A percentile compares a stretch with the other conserved stretches of the same genome.
Conservation (phyloP, 176 grass and related monocot genomes). For the Rhynchospora tenuis region DNA sequence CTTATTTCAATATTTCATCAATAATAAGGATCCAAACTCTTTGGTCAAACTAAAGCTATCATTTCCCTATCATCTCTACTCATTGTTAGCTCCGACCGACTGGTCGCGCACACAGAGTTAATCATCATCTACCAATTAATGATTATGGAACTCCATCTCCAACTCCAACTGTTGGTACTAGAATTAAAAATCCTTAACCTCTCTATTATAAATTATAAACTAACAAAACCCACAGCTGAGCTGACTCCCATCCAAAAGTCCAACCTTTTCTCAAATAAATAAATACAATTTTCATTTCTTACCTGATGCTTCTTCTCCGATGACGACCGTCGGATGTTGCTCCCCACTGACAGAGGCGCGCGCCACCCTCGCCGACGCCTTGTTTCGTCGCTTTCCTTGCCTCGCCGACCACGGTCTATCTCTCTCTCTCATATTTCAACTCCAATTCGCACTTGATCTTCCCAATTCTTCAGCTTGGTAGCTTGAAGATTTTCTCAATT, state of each 20-base stretch:
- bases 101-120: neutral
- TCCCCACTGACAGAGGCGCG: conserved; percentile 8
- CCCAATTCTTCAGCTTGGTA: neutral
- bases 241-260: neutral
- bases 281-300: neutral
- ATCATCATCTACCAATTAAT: no score
- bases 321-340: conserved; percentile 23
- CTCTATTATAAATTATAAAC: neutral
- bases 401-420: conserved; percentile 3
- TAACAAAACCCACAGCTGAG: neutral
- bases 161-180: neutral
- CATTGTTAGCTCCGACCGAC: neutral
- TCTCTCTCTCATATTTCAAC: neutral
- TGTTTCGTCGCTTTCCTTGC: conserved; percentile 25
- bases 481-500: neutral
- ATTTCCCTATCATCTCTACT: neutral
- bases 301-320: conserved; percentile 16
- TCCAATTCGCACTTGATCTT: neutral
- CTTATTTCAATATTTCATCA: no score
- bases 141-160: neutral
- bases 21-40: neutral
- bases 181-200: neutral
- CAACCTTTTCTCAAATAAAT: neutral
- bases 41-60: neutral
- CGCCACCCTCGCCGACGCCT: neutral